Evolutionary conservation across 495 filamentous ascomycete species (phyloP).

Genomic region (Hyaloscypha variabilis): DNA sequence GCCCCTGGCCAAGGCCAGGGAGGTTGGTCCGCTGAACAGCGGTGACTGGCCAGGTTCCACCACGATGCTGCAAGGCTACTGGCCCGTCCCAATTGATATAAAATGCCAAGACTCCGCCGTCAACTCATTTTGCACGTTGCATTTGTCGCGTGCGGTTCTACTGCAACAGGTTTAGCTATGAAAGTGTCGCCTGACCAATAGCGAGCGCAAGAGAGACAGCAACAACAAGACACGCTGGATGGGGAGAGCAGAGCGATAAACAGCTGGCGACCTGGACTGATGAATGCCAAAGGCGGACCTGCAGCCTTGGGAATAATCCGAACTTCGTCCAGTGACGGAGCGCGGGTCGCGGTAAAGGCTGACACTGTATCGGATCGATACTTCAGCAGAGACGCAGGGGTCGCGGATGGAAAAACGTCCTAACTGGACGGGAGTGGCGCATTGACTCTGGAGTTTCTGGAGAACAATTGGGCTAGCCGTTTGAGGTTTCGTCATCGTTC

Average conservation of each 20-base stretch:
- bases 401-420: background rate
- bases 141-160: background rate
- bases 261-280: no score
- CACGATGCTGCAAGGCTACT: background rate
- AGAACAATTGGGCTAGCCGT: background rate
- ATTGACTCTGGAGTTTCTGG: background rate
- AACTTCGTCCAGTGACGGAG: no score
- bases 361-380: background rate
- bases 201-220: no score
- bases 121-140: background rate
- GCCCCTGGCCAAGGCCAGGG: background rate
- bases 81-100: background rate
- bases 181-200: no score
- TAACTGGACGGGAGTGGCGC: background rate
- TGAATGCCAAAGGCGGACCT: no score
- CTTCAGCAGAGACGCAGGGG: background rate
- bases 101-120: background rate
- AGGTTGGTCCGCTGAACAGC: background rate
- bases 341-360: no score
- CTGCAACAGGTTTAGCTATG: background rate
- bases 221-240: no score
- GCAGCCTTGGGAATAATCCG: no score
- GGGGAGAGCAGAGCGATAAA: no score
- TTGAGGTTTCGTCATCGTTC: background rate
- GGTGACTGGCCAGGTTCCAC: background rate